Evolutionary conservation across 768 basidiomycete species (phyloP).

Genomic region (Tulasnella sp.): DNA sequence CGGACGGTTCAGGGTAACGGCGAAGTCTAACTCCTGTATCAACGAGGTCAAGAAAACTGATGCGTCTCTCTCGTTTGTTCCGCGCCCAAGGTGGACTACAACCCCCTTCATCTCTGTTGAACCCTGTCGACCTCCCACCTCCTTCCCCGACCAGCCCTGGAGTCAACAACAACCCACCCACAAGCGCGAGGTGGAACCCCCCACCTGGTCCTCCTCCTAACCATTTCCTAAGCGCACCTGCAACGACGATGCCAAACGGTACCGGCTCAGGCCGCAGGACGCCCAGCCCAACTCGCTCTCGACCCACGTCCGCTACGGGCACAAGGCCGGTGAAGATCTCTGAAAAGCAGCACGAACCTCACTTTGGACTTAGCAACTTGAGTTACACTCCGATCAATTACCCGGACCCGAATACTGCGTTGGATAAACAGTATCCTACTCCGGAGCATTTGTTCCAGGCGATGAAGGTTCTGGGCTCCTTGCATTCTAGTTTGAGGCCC

Average conservation of each 20-base stretch:
- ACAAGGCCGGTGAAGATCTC: not conserved
- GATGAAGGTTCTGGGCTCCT: slow-evolving; percentile 9
- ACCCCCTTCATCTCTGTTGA: not conserved
- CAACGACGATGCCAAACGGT: not conserved
- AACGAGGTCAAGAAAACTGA: not conserved
- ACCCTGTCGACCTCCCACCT: not conserved
- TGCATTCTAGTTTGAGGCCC: no score
- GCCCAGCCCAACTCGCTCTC: not conserved
- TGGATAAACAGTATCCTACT: slow-evolving; percentile 26
- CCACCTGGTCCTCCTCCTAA: not conserved
- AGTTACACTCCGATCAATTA: not conserved
- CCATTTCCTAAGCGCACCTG: not conserved
- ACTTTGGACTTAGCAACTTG: not conserved
- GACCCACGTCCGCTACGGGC: not conserved
- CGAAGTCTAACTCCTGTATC: no score
- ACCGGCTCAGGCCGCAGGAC: not conserved
- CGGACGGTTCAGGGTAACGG: not conserved
- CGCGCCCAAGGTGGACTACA: not conserved
- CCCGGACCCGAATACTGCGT: not conserved
- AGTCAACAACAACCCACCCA: not conserved
- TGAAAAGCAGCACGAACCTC: not conserved
- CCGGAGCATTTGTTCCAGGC: slow-evolving; percentile 22
- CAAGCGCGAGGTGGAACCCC: not conserved
- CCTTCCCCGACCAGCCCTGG: not conserved
- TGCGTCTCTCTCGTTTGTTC: not conserved